Evolutionary conservation across 192 early-diverging fungal genomes (phyloP).

Genomic region (Spizellomyces punctatus): DNA sequence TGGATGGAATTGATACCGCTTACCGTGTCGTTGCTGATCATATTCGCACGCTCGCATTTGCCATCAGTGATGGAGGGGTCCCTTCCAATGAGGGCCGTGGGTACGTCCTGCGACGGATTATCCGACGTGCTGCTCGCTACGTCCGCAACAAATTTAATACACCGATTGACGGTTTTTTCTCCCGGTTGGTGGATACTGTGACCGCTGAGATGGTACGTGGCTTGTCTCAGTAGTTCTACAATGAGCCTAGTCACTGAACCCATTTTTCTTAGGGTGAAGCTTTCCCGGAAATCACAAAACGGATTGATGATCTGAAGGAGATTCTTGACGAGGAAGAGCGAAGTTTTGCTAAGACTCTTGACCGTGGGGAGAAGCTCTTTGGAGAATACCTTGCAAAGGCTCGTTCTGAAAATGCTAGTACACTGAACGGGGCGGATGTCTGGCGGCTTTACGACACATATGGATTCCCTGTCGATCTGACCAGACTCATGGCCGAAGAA

Average conservation of each 20-base stretch:
- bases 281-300: conserved; percentile 86
- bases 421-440: conserved; percentile 84
- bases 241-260: neutral
- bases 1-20: conserved; percentile 95
- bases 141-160: conserved; percentile 90
- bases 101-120: conserved; percentile 94
- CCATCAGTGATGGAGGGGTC: conserved; percentile 93
- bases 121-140: conserved; percentile 92
- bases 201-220: conserved; percentile 80
- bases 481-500: conserved; percentile 98
- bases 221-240: neutral
- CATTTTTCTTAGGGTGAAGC: conserved; percentile 63
- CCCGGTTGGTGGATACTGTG: conserved; percentile 88
- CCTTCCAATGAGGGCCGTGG: conserved; percentile 98
- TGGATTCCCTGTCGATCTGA: conserved; percentile 98
- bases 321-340: conserved; percentile 96
- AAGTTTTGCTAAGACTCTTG: conserved; percentile 93
- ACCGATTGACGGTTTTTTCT: conserved; percentile 92
- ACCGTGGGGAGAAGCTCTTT: conserved; percentile 95
- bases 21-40: conserved; percentile 99
- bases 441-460: conserved; percentile 99
- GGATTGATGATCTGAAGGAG: conserved; percentile 85
- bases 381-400: conserved; percentile 70
- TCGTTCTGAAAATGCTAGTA: conserved; percentile 59
- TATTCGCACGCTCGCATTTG: conserved; percentile 92